A percentile compares a stretch with the other conserved stretches of the same genome.
phyloP scores from a whole-genome alignment of 257 asterid genomes.

The Solanum raphanifolium region DNA sequence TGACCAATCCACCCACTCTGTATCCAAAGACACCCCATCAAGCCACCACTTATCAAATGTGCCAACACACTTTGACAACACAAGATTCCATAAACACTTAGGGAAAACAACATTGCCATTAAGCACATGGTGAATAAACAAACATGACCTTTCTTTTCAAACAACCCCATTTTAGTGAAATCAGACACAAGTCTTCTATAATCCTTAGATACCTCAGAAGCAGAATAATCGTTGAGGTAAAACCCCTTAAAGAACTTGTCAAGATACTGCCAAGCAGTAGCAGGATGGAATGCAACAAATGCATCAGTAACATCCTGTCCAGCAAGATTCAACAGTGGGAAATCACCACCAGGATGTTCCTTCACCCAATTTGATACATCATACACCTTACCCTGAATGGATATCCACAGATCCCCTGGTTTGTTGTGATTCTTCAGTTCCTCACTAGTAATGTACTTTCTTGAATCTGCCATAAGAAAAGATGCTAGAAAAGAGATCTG shows the following conservation, averaged over 20 bases:
- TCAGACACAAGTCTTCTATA: conserved; percentile 60
- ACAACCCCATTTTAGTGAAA: conserved; percentile 58
- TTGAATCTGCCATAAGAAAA: conserved; percentile 30
- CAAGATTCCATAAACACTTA: conserved; percentile 55
- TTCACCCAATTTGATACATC: conserved; percentile 77
- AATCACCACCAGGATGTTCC: conserved; percentile 77
- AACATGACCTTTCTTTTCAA: conserved; percentile 54
- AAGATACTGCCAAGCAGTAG: conserved; percentile 53
- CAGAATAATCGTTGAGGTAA: conserved; percentile 42
- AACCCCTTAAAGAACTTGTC: conserved; percentile 49
- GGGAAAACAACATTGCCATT: conserved; percentile 26
- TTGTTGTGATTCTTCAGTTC: conserved; percentile 71
- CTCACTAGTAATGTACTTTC: conserved; percentile 47
- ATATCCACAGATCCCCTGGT: conserved; percentile 84
- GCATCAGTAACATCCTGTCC: conserved; percentile 93
- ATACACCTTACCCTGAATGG: conserved; percentile 77
- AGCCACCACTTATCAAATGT: conserved; percentile 51
- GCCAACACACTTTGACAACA: conserved; percentile 29
- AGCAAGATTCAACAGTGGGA: conserved; percentile 61
- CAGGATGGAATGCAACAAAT: conserved; percentile 74
- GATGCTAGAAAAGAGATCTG: conserved; percentile 11
- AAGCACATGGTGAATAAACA: conserved; percentile 18
- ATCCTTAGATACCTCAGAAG: conserved; percentile 64
- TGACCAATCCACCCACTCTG: conserved; percentile 97
- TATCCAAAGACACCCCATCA: conserved; percentile 81